Evolutionary conservation across 768 basidiomycete genomes (phyloP), one percentile per base, ranked within the genome.

Genomic region (Boletales sp.): DNA sequence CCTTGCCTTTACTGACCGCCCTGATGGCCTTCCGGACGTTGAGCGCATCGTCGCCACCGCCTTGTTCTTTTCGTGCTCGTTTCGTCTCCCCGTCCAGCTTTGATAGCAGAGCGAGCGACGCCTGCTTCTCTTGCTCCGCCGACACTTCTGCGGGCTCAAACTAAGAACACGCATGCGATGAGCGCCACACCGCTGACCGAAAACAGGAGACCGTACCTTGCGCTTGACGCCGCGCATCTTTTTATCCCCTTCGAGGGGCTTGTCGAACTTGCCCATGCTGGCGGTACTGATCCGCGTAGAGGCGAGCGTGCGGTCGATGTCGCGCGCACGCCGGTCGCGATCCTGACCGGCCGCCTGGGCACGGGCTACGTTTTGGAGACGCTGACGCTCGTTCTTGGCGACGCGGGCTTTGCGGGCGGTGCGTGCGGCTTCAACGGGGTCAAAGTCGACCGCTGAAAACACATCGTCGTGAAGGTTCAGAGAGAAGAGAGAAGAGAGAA

Each of bases 191-290:
- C n/a, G n/a, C n/a, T n/a, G n/a, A n/a, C n/a, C n/a, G n/a, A n/a
- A 46, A 9, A 27, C 10, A 3, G 43, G 11, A 30, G 17, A 36
- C 27, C n/a, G 1, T 55, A 91, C 92, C 86, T 97, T 97, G 60
- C 97, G 83, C 74, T 97, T 98, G 41, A 94, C 72, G 7, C 94
- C 93, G 32, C 82, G 81, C 39, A 84, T 65, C 69, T 91, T 94
- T 67, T 90, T 88, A 69, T 99, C 97, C 12, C 94, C 94, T 45
- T 94, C 87, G 18, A 98, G 78, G 62, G 77, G 83, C 56, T 82
- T 86, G 67, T 98, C 95, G 60, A 97, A 99, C 59, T 81, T 86
- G 56, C 97, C 97, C 86, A 99, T 86, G 60, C 91, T 94, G 0
- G 94, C 97, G 0, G 97, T 99, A 53, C 93, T 93, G 27, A 75